Base-by-base conservation (phyloP, 257 asterid genomes). In the Plectranthus barbatus region DNA sequence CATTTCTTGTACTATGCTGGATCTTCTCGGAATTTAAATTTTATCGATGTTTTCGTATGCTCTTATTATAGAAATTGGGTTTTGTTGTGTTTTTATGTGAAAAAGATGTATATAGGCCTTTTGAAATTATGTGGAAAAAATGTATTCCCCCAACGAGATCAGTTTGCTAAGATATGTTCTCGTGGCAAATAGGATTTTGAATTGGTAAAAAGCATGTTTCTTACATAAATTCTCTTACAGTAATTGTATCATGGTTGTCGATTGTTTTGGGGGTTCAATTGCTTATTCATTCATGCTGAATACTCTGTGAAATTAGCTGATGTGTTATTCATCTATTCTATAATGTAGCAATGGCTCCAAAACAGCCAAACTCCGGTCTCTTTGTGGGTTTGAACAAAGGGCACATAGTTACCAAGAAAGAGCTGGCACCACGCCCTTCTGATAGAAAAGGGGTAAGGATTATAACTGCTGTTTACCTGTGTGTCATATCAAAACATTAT, bases 341-440 rank as follows among this genome's bases (percentile, higher is more conserved):
- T 62, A n/a, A 56, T 33, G 36, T 65, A 72, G 79, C 61, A 21
- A 77, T 82, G 85, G 80, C 81, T 69, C 83, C 85, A 36, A 72
- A 79, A 29, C 88, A 74, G 77, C 80, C 81, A 8, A 79, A 72
- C 42, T 57, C 80, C 1, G 88, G 88, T 40, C 74, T 81, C 55
- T 72, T 60, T 58, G 87, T 76, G 47, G 85, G 87, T 39, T 79
- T 82, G 64, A 82, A 82, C 76, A 79, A 68, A 70, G 88, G 88
- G n/a, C 85, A 79, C 64, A 56, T 77, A 15, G 73, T 72, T 57
- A 82, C 88, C 49, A 77, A 69, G 82, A 82, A 79, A 72, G 88
- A 77, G 60, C 52, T 82, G 63, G 82, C 77, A 36, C 82, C 85
- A 17, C 78, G 81, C 12, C 88, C 88, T 64, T 77, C 85, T 46